Base-by-base conservation (phyloP, 768 basidiomycete genomes). In the Paxillus involutus region DNA sequence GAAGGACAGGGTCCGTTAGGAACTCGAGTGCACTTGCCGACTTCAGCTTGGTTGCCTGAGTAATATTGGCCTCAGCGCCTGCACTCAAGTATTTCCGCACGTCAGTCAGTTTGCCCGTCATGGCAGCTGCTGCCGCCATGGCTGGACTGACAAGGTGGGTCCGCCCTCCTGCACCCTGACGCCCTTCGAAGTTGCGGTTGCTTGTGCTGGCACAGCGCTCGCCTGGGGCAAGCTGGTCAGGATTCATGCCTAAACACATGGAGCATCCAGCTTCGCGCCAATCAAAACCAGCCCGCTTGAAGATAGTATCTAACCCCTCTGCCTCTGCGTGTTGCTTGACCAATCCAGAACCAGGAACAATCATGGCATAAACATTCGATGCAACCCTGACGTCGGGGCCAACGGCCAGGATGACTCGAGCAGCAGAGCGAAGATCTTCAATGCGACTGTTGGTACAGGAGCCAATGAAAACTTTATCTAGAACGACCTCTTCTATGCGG, bases 171-270 rank as follows among this genome's bases (percentile, higher is more conserved):
- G 91, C 82, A 58, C 93, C 82, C 77, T 94, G 80, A 70, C 93
- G 85, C 47, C 91, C 92, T 73, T 95, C 91, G 60, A 96, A 94
- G 74, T 96, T 95, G 54, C 93, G 84, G 73, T 95, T 94, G 63
- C 90, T 92, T 36, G 93, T 95, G 60, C 90, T 92, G 10, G 93
- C 93, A 64, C 93, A 95, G 42, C 93, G 86, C 64, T 88, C 80
- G 13, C 88, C 86, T 2, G 91, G 90, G 16, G 81, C 78, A 47
- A 96, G 76, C 65, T 94, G 91, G 71, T 96, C 93, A 12, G 92
- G 90, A 71, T 96, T 96, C 93, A 96, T 96, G 40, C 92, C 93
- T 60, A 96, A 72, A 73, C 93, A 96, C 93, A 96, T 96, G 14
- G 93, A 96, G 67, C 93, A 96, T 33, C 93, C 93, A 32, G 93